Evolutionary conservation across 2,329 filamentous ascomycete genomes (phyloP), one percentile per base, ranked within the genome.

Genomic region (Hypoxylon sp.): DNA sequence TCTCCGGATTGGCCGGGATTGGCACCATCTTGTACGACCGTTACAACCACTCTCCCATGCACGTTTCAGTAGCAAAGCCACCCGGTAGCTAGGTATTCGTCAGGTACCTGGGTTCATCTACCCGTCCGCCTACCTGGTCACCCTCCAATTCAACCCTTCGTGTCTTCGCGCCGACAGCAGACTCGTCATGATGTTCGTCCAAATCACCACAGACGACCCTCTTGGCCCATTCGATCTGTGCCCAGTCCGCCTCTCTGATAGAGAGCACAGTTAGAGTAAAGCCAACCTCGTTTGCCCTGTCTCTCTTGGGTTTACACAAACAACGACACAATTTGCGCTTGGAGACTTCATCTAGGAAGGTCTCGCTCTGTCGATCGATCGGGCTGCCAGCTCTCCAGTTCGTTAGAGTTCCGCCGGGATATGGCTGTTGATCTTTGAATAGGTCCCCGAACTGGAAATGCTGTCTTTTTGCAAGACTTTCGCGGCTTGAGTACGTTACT

Each of bases 361-460:
- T 54, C n/a, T 65, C 61, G 49, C 74, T 73, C 19, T 75, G 69
- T 8, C 56, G 65, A 44, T 75, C 73, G 34, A 71, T 19, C 28
- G 68, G 70, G 50, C 71, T 70, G 2, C 67, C 70, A 11, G 57
- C 50, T 65, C 69, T 70, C 74, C 74, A 76, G 46, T 65, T 69
- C 11, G 68, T 55, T 15, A 74, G 62, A 17, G 68, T 64, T 2
- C 70, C 74, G n/a, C 68, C 63, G 15, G 72, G 74, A 47, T 84
- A 85, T 0, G 87, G 88, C 4, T 83, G 82, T 10, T 79, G 80
- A 19, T 86, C 81, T 62, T 86, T 85, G 68, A 87, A 88, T 0
- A 91, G 74, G 68, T 91, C 88, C 39, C 80, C 79, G 51, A 91
- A 85, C n/a, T 86, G 81, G 65, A 91, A 90, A 57, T 85, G 79